These are phyloP conservation scores for Helotiales sp. DNA, from an alignment of 2,329 filamentous ascomycete genomes.

Conservation along the genomic window DNA sequence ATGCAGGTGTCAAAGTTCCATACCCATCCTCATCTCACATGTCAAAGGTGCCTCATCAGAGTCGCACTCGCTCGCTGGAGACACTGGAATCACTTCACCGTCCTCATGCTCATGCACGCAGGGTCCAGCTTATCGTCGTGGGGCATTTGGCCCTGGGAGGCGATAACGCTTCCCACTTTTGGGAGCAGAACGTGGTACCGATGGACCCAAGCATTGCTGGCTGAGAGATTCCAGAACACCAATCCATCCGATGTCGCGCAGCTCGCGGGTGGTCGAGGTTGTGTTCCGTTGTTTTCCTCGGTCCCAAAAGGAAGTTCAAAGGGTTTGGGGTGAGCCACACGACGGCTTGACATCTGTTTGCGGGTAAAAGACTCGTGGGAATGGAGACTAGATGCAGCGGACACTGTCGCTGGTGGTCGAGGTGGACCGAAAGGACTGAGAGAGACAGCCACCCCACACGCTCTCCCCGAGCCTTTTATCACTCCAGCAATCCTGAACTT, in stretches of 20 bases:
- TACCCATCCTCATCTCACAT: too few relatives aligned
- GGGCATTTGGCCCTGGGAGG: not conserved
- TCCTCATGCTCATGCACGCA: not conserved
- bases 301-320: not conserved
- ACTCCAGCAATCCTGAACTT: not conserved
- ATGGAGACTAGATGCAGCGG: not conserved
- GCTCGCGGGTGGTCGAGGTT: not conserved
- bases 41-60: too few relatives aligned
- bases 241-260: not conserved
- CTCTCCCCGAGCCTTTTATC: not conserved
- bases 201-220: not conserved
- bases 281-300: not conserved
- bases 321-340: constrained; percentile 7
- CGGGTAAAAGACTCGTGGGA: not conserved
- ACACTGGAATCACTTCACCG: too few relatives aligned
- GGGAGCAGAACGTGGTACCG: not conserved
- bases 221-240: not conserved
- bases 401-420: not conserved
- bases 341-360: not conserved
- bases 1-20: too few relatives aligned
- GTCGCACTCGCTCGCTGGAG: too few relatives aligned
- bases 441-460: not conserved
- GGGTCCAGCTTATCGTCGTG: constrained; percentile 1
- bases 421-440: not conserved
- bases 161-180: not conserved